Conservation (phyloP, 176 grass and related monocot genomes). For the Oryza nivara region DNA sequence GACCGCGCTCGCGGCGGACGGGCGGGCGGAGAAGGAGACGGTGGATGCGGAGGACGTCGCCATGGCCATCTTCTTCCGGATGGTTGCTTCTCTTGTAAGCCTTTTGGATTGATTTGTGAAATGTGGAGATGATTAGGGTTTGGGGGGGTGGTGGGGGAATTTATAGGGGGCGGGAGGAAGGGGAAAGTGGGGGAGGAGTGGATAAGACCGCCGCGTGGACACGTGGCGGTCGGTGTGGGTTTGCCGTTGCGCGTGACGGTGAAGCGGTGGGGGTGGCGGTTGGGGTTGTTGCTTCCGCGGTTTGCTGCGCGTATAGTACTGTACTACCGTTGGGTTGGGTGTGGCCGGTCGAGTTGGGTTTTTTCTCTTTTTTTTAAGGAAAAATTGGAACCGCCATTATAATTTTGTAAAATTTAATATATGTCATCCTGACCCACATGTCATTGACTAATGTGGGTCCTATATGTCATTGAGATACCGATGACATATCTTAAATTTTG, state of each 20-base stretch:
- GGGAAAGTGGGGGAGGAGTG: background rate
- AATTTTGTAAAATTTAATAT: too few species aligned
- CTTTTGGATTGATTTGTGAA: background rate
- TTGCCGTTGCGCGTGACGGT: background rate
- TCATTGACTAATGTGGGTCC: too few species aligned
- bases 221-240: background rate
- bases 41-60: background rate
- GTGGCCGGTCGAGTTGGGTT: too few species aligned
- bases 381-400: too few species aligned
- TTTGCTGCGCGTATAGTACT: background rate
- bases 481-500: too few species aligned
- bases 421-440: too few species aligned
- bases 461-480: too few species aligned
- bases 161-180: slow-evolving; percentile 23
- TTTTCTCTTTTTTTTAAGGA: too few species aligned
- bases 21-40: slow-evolving; percentile 6
- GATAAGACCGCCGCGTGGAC: slow-evolving; percentile 47
- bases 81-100: background rate
- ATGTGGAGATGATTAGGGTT: background rate
- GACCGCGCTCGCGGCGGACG: background rate
- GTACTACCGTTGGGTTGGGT: background rate
- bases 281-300: background rate
- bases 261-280: background rate
- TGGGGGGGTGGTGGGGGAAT: background rate
- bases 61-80: slow-evolving; percentile 19